Base-by-base conservation (phyloP, 2,329 filamentous ascomycete genomes). In the Colletotrichum australisinense region DNA sequence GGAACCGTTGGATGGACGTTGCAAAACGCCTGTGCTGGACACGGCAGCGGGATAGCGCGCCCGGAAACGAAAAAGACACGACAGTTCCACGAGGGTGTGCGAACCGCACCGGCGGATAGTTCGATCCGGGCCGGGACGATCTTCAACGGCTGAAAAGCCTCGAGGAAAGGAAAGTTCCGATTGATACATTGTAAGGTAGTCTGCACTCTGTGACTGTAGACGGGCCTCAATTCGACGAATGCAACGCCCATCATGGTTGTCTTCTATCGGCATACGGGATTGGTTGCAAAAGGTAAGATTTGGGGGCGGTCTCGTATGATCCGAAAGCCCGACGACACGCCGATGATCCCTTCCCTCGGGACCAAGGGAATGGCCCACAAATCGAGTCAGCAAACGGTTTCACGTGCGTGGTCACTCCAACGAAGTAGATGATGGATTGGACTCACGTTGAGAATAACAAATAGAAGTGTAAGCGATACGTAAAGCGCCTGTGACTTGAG, bases 341-440 rank as follows among this genome's bases (percentile, higher is more conserved):
- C 60, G 66, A 59, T 35, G 59, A 64, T 60, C 70, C 60, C 46
- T 59, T 64, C 59, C 38, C 46, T 65, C 38, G 65, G 63, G 57
- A 58, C 19, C 22, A 52, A 38, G 49, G 52, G 58, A 30, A 24
- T 5, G 19, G 16, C 56, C 56, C 67, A 70, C 67, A 60, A 52
- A 73, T 73, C 60, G 71, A 73, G 71, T 73, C 71, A 71, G 56
- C 69, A 16, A 57, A n/a, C 46, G 22, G 71, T 65, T 73, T 73
- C 67, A 73, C 70, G 56, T 73, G 60, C 60, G 24, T 7, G 46
- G 55, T 65, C 71, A 35, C 11, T 28, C 56, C 32, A 32, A 49
- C 24, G 32, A 57, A 24, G 12, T 4, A 57, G 24, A 19, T 32
- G 8, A 6, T 3, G 24, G 11, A 14, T 6, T 32, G 24, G 19